Evolutionary conservation across 164 flowering plant species (phyloP), one percentile per base, ranked within the genome.

Genomic region (Hamamelis virginiana): DNA sequence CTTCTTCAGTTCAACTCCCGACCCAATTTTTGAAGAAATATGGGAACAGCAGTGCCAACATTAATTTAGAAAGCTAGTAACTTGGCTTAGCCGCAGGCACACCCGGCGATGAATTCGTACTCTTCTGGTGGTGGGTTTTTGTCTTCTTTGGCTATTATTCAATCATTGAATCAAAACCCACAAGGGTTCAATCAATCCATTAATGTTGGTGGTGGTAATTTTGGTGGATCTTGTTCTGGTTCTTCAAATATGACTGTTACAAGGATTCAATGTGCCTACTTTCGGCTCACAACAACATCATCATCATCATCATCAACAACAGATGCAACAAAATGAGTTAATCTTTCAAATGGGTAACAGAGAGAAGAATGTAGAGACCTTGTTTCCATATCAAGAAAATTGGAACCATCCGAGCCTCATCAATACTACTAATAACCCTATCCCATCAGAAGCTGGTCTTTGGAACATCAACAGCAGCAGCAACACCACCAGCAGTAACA

Each of bases 131-230:
- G 75, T 38, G 82, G 78, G 23, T 79, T 74, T 26, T 67, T 81
- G 44, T 74, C 82, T 38, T 77, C 85, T 44, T 59, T 79, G 6
- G 72, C 79, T 44, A 68, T 73, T 38, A 47, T 76, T 66, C 84
- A 76, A 41, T 52, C 80, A 19, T n/a, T 63, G 59, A 60, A 55
- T 38, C 65, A 67, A 15, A n/a, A n/a, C n/a, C 63, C 65, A 18
- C 70, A 15, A 1, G 9, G 41, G 3, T 72, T 77, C 56, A 73
- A 58, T 64, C 80, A 72, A 38, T 59, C 72, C 19, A 65, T 71
- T 4, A 63, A 45, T 59, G 59, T 65, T 25, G 74, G 67, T 25
- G 73, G 68, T 4, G 65, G 50, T 11, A n/a, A n/a, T 16, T 9
- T 21, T 52, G 57, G 21, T 52, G 18, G 21, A n/a, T n/a, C n/a